Percentiles rank a stretch among this genome's conserved stretches.
These are phyloP conservation scores for Paramecium sexaurelia DNA, from an alignment of 73 alveolate species.

Conservation along the genomic window DNA sequence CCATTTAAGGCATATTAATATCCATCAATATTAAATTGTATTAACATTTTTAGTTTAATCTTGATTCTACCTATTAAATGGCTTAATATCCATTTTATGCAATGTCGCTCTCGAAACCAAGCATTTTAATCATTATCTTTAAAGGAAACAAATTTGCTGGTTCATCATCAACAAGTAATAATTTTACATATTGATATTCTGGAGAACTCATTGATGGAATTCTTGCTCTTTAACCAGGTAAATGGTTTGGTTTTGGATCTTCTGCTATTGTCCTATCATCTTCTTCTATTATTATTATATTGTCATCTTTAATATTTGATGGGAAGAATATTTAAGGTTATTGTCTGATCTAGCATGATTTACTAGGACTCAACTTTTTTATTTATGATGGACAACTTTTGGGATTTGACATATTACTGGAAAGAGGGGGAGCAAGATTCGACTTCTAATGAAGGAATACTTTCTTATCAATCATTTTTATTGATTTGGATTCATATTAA, in stretches of 20 bases:
- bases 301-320: neutral
- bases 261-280: neutral
- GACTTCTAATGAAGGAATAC: neutral
- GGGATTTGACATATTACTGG: neutral
- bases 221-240: neutral
- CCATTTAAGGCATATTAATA: constrained; percentile 63
- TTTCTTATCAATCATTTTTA: neutral
- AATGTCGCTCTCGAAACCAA: neutral
- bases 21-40: constrained; percentile 48
- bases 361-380: neutral
- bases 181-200: neutral
- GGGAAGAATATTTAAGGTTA: neutral
- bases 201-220: neutral
- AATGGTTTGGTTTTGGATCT: constrained; percentile 18
- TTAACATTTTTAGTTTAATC: neutral
- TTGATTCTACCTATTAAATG: neutral
- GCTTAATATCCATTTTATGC: constrained; percentile 60
- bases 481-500: constrained; percentile 2
- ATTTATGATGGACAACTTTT: constrained; percentile 30
- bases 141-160: neutral
- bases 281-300: neutral
- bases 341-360: neutral
- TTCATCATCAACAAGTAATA: neutral
- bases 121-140: neutral
- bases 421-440: neutral